Base-by-base conservation (phyloP, 345 rosid genomes). In the Salix koriyanagi region DNA sequence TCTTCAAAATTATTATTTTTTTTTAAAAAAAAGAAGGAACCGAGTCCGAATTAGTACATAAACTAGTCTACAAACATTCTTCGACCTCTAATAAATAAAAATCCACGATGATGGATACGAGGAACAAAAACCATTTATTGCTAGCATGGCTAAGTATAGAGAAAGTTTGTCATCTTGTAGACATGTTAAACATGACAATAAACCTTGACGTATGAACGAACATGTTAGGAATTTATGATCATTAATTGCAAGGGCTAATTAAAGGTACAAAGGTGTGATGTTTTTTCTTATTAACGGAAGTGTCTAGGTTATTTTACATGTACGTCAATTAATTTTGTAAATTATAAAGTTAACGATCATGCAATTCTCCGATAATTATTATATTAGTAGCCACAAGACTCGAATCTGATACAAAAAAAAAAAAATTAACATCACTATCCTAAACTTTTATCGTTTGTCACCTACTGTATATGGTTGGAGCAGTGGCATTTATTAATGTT, bases 311-410 rank as follows among this genome's bases (percentile, higher is more conserved):
- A 32, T 0, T 32, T 4, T 32, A 32, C 0, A 32, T 4, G 5
- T 4, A 32, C 3, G 0, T 32, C 34, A 0, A 32, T 0, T 32
- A 32, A 32, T 4, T 32, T 4, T 0, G 3, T 0, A 32, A 32
- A 4, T 32, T 0, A 0, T 32, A 0, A 32, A 32, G 4, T 32
- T 32, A 32, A 32, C 34, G 34, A 32, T 0, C 34, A 32, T 32
- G 34, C 0, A 32, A 3, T 32, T 0, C 0, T 32, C 4, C 2
- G 0, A 32, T 32, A 0, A 32, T 32, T 32, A 32, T 32, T 4
- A 0, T 32, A 4, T 4, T 0, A 4, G 34, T 5, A 32, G 0
- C 5, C 1, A 4, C 5, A 32, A 4, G 0, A 32, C 34, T 32
- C 4, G 34, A 32, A 4, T 5, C 0, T 32, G 34, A 32, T 32